Evolutionary conservation across 2,329 filamentous ascomycete genomes (phyloP), one percentile per base, ranked within the genome.

Genomic region (Xylariomycetidae sp.): DNA sequence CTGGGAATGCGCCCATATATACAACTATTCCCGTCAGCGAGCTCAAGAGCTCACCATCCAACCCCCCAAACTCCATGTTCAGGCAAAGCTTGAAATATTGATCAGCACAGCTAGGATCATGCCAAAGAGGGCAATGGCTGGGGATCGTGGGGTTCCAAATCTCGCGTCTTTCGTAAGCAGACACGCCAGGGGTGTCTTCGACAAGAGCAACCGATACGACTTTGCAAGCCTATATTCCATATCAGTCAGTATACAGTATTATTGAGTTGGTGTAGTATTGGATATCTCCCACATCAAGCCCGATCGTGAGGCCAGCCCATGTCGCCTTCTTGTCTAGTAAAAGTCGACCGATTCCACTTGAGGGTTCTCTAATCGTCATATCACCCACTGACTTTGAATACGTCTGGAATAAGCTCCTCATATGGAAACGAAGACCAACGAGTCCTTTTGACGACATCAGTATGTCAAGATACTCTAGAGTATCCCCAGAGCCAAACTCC

Each of bases 91-190:
- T 40, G 34, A 46, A 46, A n/a, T 23, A 16, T 18, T 39, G 36
- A 6, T 25, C 22, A 3, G 19, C 11, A 3, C 17, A 12, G 5
- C 11, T 27, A 4, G 10, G 17, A 26, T 31, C 33, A 8, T 34
- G 26, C 42, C 42, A 49, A 9, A 28, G n/a, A 10, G 37, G 23
- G 16, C n/a, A 30, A 22, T 14, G 4, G 9, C 22, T 16, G 4
- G 46, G 46, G 3, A 39, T 30, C 3, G 9, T 25, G 9, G 46
- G 46, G 25, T 38, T 48, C 45, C 46, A 48, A 23, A 48, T 18
- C 27, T 44, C 29, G 8, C 19, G 28, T 11, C 28, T 22, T 10
- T 19, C 36, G 13, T 4, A 17, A 15, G 19, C 25, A 23, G 8
- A 23, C n/a, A 23, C 8, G 20, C 8, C 8, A 23, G 20, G n/a